These are phyloP conservation scores for Alternaria brassicicola DNA, from an alignment of 2,329 filamentous ascomycete species.

Conservation along the genomic window DNA sequence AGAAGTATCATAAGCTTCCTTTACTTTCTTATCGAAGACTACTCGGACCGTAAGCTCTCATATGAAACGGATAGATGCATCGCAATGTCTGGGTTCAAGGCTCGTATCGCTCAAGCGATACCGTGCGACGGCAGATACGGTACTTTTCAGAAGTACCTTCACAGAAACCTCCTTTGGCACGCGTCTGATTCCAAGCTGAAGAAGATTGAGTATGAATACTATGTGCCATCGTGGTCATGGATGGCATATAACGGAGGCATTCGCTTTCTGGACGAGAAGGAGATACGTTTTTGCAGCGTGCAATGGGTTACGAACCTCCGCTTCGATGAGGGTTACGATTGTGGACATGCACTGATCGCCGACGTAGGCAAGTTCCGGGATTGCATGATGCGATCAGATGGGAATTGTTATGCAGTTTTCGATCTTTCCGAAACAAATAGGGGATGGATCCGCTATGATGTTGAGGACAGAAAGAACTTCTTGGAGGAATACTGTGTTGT, in stretches of 20 bases:
- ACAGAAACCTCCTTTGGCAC: conserved; percentile 26
- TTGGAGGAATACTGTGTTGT: not conserved
- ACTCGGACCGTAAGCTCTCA: conserved; percentile 19
- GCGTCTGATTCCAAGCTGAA: conserved; percentile 7
- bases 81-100: conserved; percentile 23
- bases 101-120: conserved; percentile 14
- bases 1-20: conserved; percentile 11
- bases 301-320: not conserved
- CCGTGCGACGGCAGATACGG: conserved; percentile 18
- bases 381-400: not conserved
- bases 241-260: not conserved
- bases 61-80: conserved; percentile 16
- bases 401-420: not conserved
- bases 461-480: not conserved
- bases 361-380: not conserved
- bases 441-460: not conserved
- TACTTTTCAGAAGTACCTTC: conserved; percentile 20
- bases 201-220: conserved; percentile 9
- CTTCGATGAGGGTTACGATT: not conserved
- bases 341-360: not conserved
- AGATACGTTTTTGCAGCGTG: too few species aligned
- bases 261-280: not conserved
- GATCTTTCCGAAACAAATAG: not conserved
- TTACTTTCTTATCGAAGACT: conserved; percentile 10
- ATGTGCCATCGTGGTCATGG: conserved; percentile 23